Evolutionary conservation across 1,284 basidiomycete species (phyloP).

Genomic region (Irpex lacteus): DNA sequence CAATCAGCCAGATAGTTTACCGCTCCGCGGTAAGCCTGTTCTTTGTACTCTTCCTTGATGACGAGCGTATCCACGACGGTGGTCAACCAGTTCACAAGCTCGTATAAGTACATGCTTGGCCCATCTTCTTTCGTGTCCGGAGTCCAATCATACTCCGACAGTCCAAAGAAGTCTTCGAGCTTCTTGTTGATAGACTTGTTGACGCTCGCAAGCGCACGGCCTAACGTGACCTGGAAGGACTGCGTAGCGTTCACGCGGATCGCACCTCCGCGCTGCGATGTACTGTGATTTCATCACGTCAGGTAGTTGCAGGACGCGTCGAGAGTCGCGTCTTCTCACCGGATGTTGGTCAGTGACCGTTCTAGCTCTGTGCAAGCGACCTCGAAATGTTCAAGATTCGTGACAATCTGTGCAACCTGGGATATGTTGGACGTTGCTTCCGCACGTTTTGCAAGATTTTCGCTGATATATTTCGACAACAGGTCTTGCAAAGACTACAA

Average conservation of each 20-base stretch:
- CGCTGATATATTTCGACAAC: slow-evolving; percentile 79
- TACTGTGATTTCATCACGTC: slow-evolving; percentile 14
- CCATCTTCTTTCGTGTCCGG: slow-evolving; percentile 63
- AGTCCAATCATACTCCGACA: slow-evolving; percentile 95
- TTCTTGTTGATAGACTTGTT: slow-evolving; percentile 85
- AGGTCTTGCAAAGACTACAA: slow-evolving; percentile 83
- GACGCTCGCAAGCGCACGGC: slow-evolving; percentile 76
- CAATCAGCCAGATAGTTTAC: slow-evolving; percentile 83
- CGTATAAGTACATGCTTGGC: slow-evolving; percentile 92
- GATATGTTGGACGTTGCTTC: slow-evolving; percentile 79
- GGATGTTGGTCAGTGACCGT: slow-evolving; percentile 78
- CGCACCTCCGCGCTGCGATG: slow-evolving; percentile 80
- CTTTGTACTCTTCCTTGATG: slow-evolving; percentile 83
- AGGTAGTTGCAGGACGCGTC: background rate
- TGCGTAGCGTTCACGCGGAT: slow-evolving; percentile 67
- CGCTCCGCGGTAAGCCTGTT: slow-evolving; percentile 85
- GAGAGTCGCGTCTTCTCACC: slow-evolving; percentile 39
- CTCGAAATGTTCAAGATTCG: slow-evolving; percentile 92
- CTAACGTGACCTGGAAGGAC: slow-evolving; percentile 71
- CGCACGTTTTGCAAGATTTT: slow-evolving; percentile 73
- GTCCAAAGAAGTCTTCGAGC: slow-evolving; percentile 94
- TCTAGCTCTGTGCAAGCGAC: slow-evolving; percentile 86
- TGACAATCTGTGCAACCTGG: slow-evolving; percentile 92
- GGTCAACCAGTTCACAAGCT: slow-evolving; percentile 94
- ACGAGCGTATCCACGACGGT: slow-evolving; percentile 94